Evolutionary conservation across 345 rosid species (phyloP), one percentile per base, ranked within the genome.

Genomic region (Gossypium anomalum): DNA sequence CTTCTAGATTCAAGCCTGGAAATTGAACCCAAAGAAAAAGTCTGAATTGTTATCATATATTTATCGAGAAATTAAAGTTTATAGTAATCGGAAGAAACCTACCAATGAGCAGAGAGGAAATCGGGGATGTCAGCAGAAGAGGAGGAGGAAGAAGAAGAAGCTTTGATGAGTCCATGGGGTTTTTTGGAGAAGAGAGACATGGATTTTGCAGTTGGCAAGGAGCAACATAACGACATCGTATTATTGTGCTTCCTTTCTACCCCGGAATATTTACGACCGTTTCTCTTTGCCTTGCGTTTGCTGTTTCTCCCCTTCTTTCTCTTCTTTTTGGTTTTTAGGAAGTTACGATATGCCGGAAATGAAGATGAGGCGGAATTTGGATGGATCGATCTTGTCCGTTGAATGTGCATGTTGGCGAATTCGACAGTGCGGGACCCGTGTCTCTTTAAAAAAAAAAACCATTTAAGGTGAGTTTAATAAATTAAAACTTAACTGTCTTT

Each of bases 101-200:
- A 92, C 98, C 97, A 94, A 77, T 92, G 90, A 0, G 91, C 89
- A 29, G 97, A 92, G 83, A 94, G 89, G 80, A 83, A 90, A 81
- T 94, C 97, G 4, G 98, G 97, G 65, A 94, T 88, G 34, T 92
- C 98, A 53, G 91, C 85, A 90, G 89, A n/a, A 90, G 70, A 65
- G 14, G 67, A 96, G 10, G 69, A 96, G 27, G 91, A 83, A 2
- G 75, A 60, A 38, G 75, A 72, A 25, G 97, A 88, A 75, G 94
- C 89, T 74, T 79, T 81, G 23, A 88, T 59, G 75, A 67, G 76
- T n/a, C 80, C 48, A 23, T 80, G 73, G 76, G 82, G 29, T 44
- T 83, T 75, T 11, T 81, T 75, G 77, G 86, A 81, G 38, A 78
- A 77, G 76, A 76, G 78, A 74, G 69, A 60, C 67, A 79, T 7